These are phyloP conservation scores for Coemansia sp. DNA, from an alignment of 371 early-diverging fungal genomes.

Conservation along the genomic window DNA sequence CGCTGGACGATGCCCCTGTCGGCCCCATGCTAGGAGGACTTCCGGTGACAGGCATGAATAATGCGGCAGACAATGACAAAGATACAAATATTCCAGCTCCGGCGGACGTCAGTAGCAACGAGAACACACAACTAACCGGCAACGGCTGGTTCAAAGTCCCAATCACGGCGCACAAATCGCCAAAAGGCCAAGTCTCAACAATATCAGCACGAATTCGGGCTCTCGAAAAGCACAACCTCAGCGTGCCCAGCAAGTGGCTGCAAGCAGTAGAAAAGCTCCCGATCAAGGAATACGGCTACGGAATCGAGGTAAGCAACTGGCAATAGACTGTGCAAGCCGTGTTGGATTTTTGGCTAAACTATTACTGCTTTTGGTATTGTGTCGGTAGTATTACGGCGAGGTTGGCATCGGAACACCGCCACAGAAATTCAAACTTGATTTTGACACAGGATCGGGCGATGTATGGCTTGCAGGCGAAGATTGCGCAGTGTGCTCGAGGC, in stretches of 20 bases:
- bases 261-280: slow-evolving; percentile 40
- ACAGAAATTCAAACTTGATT: slow-evolving; percentile 61
- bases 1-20: background rate
- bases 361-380: slow-evolving; percentile 1
- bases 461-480: slow-evolving; percentile 58
- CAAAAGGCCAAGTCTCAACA: slow-evolving; percentile 31
- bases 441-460: slow-evolving; percentile 69
- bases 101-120: background rate
- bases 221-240: slow-evolving; percentile 40
- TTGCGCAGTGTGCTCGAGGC: slow-evolving; percentile 58
- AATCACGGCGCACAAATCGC: slow-evolving; percentile 30
- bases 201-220: slow-evolving; percentile 34
- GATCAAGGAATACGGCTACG: slow-evolving; percentile 47
- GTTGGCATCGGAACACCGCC: slow-evolving; percentile 65
- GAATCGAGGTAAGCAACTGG: slow-evolving; percentile 41
- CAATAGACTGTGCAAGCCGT: background rate
- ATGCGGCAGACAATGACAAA: background rate
- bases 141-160: slow-evolving; percentile 34
- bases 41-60: slow-evolving; percentile 29
- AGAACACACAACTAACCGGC: slow-evolving; percentile 6
- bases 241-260: slow-evolving; percentile 46
- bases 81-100: background rate
- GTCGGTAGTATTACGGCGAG: slow-evolving; percentile 48
- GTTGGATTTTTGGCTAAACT: background rate
- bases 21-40: slow-evolving; percentile 25